phyloP scores from a whole-genome alignment of 1,284 basidiomycete genomes.

The Fomitopsis schrenkii region DNA sequence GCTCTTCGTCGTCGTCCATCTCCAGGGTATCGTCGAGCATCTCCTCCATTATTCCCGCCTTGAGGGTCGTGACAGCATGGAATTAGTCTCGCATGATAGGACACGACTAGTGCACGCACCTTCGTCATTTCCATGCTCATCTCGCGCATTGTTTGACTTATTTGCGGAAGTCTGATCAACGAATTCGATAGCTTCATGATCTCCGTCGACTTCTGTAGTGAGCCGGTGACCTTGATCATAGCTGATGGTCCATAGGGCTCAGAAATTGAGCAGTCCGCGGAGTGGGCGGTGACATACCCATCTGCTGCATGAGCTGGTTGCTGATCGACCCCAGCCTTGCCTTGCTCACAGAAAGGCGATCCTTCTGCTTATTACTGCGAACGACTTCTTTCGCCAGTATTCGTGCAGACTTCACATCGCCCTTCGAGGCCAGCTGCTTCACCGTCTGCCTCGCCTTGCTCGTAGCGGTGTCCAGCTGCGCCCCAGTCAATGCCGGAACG shows the following conservation, averaged over 20 bases:
- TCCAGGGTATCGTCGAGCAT: slow-evolving; percentile 89
- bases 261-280: not conserved
- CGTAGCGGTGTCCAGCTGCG: slow-evolving; percentile 79
- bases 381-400: slow-evolving; percentile 95
- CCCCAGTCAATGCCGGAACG: slow-evolving; percentile 20
- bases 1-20: slow-evolving; percentile 88
- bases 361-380: slow-evolving; percentile 91
- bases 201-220: slow-evolving; percentile 95
- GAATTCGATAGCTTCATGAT: slow-evolving; percentile 98
- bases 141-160: slow-evolving; percentile 90
- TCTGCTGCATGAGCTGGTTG: slow-evolving; percentile 89
- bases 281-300: slow-evolving; percentile 54
- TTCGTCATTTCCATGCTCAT: slow-evolving; percentile 99
- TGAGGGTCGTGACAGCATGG: not conserved
- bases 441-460: slow-evolving; percentile 80
- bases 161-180: slow-evolving; percentile 89
- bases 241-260: slow-evolving; percentile 46
- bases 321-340: slow-evolving; percentile 90
- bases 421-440: slow-evolving; percentile 89
- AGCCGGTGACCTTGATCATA: slow-evolving; percentile 95
- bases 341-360: slow-evolving; percentile 88
- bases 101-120: slow-evolving; percentile 37
- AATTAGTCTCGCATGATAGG: not conserved
- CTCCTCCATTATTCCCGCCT: slow-evolving; percentile 93
- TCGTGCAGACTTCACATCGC: slow-evolving; percentile 89